Percentiles rank a stretch among this genome's conserved stretches.
Evolutionary conservation across 345 rosid species (phyloP).

Genomic region (Erodium maritimum): DNA sequence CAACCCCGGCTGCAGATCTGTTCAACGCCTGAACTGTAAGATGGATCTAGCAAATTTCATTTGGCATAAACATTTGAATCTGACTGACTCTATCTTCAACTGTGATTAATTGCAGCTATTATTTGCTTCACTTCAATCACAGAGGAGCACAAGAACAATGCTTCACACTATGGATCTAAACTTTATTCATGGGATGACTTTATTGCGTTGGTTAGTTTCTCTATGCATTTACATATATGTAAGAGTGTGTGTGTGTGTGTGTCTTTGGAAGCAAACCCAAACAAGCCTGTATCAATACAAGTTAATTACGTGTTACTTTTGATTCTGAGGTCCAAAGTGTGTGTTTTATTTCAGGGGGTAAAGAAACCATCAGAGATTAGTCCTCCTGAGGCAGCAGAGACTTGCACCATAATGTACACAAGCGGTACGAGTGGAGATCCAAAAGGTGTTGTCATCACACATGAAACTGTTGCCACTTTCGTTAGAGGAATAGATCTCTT

Average conservation of each 20-base stretch:
- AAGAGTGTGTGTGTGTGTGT: too few relatives aligned
- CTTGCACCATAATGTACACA: constrained; percentile 94
- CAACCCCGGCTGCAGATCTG: constrained; percentile 39
- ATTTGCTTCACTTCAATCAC: constrained; percentile 57
- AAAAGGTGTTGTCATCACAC: constrained; percentile 87
- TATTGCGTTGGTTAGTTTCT: constrained; percentile 47
- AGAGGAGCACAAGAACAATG: constrained; percentile 42
- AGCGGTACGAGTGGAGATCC: constrained; percentile 98
- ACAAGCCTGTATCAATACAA: too few relatives aligned
- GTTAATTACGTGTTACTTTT: neutral
- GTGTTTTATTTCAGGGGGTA: constrained; percentile 42
- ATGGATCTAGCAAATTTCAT: neutral
- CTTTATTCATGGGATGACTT: constrained; percentile 75
- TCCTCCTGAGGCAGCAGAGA: constrained; percentile 51
- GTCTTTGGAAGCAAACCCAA: too few relatives aligned
- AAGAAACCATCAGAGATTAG: constrained; percentile 35
- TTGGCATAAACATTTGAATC: neutral
- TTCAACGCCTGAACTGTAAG: constrained; percentile 53
- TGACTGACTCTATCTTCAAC: constrained; percentile 9
- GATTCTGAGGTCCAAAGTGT: neutral
- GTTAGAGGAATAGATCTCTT: constrained; percentile 67
- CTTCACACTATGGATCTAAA: constrained; percentile 35
- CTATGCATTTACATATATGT: neutral
- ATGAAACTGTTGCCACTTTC: constrained; percentile 50
- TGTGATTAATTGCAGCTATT: constrained; percentile 37